Percentiles rank a stretch among this genome's conserved stretches.
phyloP scores from a whole-genome alignment of 495 filamentous ascomycete genomes.

The Coniosporium apollinis region DNA sequence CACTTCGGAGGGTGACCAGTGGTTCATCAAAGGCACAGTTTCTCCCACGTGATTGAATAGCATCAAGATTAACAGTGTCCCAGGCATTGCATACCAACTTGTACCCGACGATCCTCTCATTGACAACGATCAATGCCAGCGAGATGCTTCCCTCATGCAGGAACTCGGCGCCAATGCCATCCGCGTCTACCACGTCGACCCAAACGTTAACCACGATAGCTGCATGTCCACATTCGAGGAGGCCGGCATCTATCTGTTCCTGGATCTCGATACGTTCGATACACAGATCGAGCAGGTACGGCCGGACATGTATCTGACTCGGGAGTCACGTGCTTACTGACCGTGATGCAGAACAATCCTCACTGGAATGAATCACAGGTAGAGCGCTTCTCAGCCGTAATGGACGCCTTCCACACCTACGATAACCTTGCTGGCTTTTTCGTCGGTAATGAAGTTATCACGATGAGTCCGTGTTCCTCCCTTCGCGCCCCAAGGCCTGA shows the following conservation, averaged over 20 bases:
- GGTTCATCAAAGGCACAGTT: slow-evolving; percentile 69
- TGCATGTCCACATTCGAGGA: slow-evolving; percentile 73
- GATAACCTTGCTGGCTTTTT: slow-evolving; percentile 72
- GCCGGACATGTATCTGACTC: slow-evolving; percentile 1
- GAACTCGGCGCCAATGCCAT: slow-evolving; percentile 69
- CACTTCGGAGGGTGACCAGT: slow-evolving; percentile 56
- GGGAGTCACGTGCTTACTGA: not conserved
- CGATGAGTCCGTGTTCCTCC: slow-evolving; percentile 20
- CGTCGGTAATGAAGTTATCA: slow-evolving; percentile 75
- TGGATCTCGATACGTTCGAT: slow-evolving; percentile 72
- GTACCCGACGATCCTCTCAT: slow-evolving; percentile 56
- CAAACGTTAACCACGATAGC: slow-evolving; percentile 46
- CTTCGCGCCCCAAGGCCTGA: slow-evolving; percentile 2
- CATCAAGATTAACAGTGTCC: too few species aligned
- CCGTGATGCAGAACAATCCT: slow-evolving; percentile 27
- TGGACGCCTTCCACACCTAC: slow-evolving; percentile 64
- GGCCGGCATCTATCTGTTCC: slow-evolving; percentile 68
- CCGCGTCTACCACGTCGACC: slow-evolving; percentile 77
- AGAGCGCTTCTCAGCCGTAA: slow-evolving; percentile 46
- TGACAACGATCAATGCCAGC: slow-evolving; percentile 57
- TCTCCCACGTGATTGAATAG: too few species aligned
- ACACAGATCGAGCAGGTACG: slow-evolving; percentile 60
- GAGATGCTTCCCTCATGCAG: slow-evolving; percentile 64
- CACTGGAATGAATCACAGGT: slow-evolving; percentile 58
- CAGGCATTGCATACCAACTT: slow-evolving; percentile 47